Conservation (phyloP, 2,329 filamentous ascomycete species). For the Phyllosticta citriasiana region DNA sequence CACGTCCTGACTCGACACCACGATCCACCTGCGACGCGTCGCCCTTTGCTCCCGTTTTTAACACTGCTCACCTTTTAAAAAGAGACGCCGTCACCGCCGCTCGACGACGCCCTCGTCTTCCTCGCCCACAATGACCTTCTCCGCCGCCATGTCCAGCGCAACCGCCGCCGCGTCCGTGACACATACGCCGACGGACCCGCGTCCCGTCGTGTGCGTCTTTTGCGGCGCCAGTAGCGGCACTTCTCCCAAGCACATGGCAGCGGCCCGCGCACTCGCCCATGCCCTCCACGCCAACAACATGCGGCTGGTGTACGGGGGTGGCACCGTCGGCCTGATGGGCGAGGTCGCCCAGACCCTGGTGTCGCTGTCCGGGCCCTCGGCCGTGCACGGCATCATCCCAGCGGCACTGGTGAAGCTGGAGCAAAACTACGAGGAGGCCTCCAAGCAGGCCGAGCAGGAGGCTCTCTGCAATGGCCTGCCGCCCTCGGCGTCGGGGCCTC, state of each 20-base stretch:
- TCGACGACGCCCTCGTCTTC: neutral
- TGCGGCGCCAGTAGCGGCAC: slow-evolving; percentile 73
- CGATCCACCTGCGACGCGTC: neutral
- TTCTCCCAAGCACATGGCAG: slow-evolving; percentile 63
- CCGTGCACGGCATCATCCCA: slow-evolving; percentile 92
- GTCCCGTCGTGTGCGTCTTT: slow-evolving; percentile 79
- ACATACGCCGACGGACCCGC: slow-evolving; percentile 13
- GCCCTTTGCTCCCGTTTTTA: neutral
- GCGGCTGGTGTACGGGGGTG: slow-evolving; percentile 85
- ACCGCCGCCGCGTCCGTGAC: neutral
- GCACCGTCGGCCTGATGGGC: slow-evolving; percentile 92
- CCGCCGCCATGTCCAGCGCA: neutral
- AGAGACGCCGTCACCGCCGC: neutral
- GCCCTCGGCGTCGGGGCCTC: slow-evolving; percentile 28
- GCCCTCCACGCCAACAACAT: slow-evolving; percentile 69
- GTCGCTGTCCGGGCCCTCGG: slow-evolving; percentile 63
- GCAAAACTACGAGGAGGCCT: slow-evolving; percentile 47
- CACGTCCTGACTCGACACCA: neutral
- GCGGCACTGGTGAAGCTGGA: slow-evolving; percentile 73
- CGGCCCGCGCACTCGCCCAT: slow-evolving; percentile 64
- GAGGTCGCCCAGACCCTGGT: slow-evolving; percentile 82
- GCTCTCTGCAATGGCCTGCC: neutral
- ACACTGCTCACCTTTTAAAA: neutral
- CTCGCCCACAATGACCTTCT: slow-evolving; percentile 16
- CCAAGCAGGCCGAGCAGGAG: slow-evolving; percentile 21